Evolutionary conservation across 2,329 filamentous ascomycete genomes (phyloP), one percentile per base, ranked within the genome.

Genomic region (Trichoderma harzianum): DNA sequence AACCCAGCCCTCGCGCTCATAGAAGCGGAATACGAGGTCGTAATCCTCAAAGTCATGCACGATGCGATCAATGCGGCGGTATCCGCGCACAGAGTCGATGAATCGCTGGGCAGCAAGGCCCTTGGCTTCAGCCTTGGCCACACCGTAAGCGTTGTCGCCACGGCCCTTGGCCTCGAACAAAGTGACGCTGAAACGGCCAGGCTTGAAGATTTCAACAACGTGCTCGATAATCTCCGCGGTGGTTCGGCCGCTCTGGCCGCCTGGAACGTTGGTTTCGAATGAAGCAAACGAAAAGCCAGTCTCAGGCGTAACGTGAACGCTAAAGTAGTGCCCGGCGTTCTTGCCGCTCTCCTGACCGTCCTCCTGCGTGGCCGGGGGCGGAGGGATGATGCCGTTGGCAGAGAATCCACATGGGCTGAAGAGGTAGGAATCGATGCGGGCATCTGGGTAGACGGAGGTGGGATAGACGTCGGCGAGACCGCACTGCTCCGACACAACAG

Each of bases 41-140:
- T 99, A 99, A 68, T 97, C 96, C 79, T 99, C 95, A 77, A 99
- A 91, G 78, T 98, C 95, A 81, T 99, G 96, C 65, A 99, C 94
- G 75, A 99, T 98, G 69, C 95, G 92, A 81, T 99, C 96, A 68
- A 98, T 89, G 24, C 96, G 90, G 73, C 92, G 89, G 81, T 99
- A 99, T 2, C 96, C 96, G 73, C 89, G 86, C 76, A 99, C 92
- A 65, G 86, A 86, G 78, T 98, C 95, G 84, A 95, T 92, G 14
- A 87, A 81, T 30, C 84, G 83, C 80, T 87, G 86, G 68, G 81
- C 76, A 72, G 83, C 79, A 74, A 78, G 77, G 72, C 77, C 73
- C 73, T 80, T 76, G 66, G 78, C 73, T 70, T 83, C 81, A 76
- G 85, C 82, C 77, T 84, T 76, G 75, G 83, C 78, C 77, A 79